Base-by-base conservation (phyloP, 768 basidiomycete genomes). In the Mycena albidolilacea region DNA sequence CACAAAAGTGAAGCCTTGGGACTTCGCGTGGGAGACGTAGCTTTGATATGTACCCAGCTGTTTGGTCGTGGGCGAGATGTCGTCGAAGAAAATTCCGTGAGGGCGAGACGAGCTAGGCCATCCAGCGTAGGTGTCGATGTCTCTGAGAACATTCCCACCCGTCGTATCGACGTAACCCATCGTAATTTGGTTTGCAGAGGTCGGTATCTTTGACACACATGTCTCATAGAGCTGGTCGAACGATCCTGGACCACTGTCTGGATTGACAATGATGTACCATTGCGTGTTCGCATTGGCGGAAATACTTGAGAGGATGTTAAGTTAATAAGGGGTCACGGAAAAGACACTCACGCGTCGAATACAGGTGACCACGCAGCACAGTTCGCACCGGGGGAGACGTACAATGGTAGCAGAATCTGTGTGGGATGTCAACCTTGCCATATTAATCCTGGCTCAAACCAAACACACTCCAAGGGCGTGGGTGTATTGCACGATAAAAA, bases 291-390 rank as follows among this genome's bases (percentile, higher is more conserved):
- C 21, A 21, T 68, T 43, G 5, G 73, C 70, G 43, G 73, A 71
- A 17, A 75, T 75, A 9, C 73, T 75, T 17, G 2, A 30, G 14
- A 8, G 55, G 46, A 48, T 12, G 17, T 11, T 62, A 5, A 30
- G 30, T 4, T 30, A 30, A 30, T 30, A 30, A 30, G 30, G 30
- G 30, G 30, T 30, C 30, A 43, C 10, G 30, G 57, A 6, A 7
- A 43, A 52, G 48, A 23, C 17, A 63, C 65, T 50, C 37, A 70
- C 73, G 73, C 65, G 23, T 30, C 35, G 23, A n/a, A 44, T n/a
- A 67, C 69, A 30, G 69, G 50, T 30, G 64, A 44, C 69, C 73
- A 74, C 5, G 73, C 69, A n/a, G 73, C 48, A 39, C 73, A 74
- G 69, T 67, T 70, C 21, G 50, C 44, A n/a, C 41, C 52, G 3